Conservation (phyloP, 2,329 filamentous ascomycete genomes). For the Talaromyces sp. region DNA sequence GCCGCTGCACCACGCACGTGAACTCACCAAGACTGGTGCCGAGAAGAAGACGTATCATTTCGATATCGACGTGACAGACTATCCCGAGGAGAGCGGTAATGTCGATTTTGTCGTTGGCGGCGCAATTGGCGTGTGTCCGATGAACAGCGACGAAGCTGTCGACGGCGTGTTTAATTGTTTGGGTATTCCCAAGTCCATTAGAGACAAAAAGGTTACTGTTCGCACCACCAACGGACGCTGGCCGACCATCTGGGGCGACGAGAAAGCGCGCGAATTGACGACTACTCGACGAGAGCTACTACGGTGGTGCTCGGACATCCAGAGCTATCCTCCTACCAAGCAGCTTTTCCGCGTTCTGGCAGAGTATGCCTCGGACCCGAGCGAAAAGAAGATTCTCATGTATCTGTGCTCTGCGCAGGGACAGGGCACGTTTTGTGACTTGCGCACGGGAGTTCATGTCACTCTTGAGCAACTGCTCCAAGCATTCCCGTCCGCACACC, state of each 20-base stretch:
- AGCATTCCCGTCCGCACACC: conserved; percentile 87
- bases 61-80: conserved; percentile 92
- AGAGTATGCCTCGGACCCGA: conserved; percentile 71
- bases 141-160: conserved; percentile 70
- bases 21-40: conserved; percentile 79
- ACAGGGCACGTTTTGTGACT: conserved; percentile 86
- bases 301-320: conserved; percentile 91
- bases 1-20: conserved; percentile 75
- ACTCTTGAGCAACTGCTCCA: conserved; percentile 78
- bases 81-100: conserved; percentile 70
- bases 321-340: conserved; percentile 89
- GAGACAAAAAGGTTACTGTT: conserved; percentile 75
- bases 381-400: conserved; percentile 81
- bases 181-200: conserved; percentile 71
- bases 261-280: conserved; percentile 74
- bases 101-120: conserved; percentile 96
- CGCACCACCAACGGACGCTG: conserved; percentile 77
- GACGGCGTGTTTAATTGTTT: conserved; percentile 80
- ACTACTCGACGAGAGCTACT: conserved; percentile 88
- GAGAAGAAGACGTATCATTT: conserved; percentile 98
- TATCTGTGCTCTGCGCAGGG: conserved; percentile 87
- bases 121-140: conserved; percentile 86
- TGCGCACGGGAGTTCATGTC: conserved; percentile 82
- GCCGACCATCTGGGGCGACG: conserved; percentile 97
- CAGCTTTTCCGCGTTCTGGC: conserved; percentile 74